Percentiles rank a stretch among this genome's conserved stretches.
Evolutionary conservation across 257 asterid species (phyloP).

Genomic region (Plantago elongata): DNA sequence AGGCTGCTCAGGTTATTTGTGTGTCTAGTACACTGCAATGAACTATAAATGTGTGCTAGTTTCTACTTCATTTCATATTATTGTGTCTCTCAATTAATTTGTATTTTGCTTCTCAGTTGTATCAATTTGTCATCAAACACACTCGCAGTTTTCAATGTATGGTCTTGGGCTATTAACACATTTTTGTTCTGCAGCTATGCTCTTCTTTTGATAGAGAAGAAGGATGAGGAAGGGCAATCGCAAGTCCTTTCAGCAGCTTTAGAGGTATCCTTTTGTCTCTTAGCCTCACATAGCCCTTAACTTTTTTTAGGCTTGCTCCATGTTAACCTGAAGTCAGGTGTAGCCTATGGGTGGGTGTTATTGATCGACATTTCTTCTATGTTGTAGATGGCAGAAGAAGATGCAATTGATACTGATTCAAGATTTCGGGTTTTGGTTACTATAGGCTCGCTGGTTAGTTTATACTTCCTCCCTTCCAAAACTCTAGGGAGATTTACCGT

Average conservation of each 20-base stretch:
- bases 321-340: constrained; percentile 5
- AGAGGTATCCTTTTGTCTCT: constrained; percentile 48
- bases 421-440: constrained; percentile 89
- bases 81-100: too few relatives aligned
- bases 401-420: constrained; percentile 57
- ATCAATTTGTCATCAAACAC: constrained; percentile 1
- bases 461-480: not conserved
- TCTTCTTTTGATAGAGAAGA: constrained; percentile 82
- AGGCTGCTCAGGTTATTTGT: too few relatives aligned
- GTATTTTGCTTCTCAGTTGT: not conserved
- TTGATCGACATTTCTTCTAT: constrained; percentile 5
- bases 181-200: constrained; percentile 64
- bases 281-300: not conserved
- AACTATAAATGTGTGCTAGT: not conserved
- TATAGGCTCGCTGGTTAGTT: constrained; percentile 87
- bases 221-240: constrained; percentile 89
- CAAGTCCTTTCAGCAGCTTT: constrained; percentile 98
- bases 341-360: constrained; percentile 8
- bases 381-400: constrained; percentile 84
- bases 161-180: constrained; percentile 4
- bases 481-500: too few relatives aligned
- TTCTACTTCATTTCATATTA: too few relatives aligned
- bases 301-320: constrained; percentile 1
- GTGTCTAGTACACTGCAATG: too few relatives aligned
- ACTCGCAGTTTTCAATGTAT: constrained; percentile 5